A percentile compares a stretch with the other conserved stretches of the same genome.
Conservation (phyloP, 176 grass and related monocot species). For the Musa acuminata region DNA sequence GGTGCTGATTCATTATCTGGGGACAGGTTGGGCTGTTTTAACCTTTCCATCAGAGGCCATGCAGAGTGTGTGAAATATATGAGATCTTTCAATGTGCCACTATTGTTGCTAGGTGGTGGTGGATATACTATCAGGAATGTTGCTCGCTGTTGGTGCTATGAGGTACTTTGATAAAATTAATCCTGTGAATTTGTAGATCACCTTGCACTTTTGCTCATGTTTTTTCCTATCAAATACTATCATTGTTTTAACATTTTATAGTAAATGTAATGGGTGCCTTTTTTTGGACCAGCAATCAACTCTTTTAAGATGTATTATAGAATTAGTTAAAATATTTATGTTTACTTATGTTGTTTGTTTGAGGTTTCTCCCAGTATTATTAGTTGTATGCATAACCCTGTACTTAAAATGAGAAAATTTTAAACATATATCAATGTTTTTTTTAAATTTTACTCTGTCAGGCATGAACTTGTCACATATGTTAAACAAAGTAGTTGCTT, state of each 20-base stretch:
- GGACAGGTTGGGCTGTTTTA: slow-evolving; percentile 87
- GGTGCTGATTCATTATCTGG: slow-evolving; percentile 84
- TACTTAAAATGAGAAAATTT: too few relatives aligned
- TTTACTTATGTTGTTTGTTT: too few relatives aligned
- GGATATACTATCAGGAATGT: slow-evolving; percentile 94
- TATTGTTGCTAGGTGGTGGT: slow-evolving; percentile 75
- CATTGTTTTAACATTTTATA: background rate
- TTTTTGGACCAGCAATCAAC: background rate
- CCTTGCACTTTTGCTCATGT: background rate
- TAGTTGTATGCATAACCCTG: too few relatives aligned
- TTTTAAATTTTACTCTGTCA: too few relatives aligned
- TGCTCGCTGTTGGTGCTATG: slow-evolving; percentile 92
- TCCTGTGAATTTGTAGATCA: background rate
- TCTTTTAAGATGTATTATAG: too few relatives aligned
- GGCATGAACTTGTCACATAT: background rate
- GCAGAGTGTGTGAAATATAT: slow-evolving; percentile 88
- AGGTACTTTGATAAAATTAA: slow-evolving; percentile 38
- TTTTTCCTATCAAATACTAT: background rate
- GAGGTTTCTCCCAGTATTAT: too few relatives aligned
- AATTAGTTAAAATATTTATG: too few relatives aligned
- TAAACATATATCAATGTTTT: too few relatives aligned
- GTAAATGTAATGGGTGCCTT: background rate
- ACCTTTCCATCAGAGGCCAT: slow-evolving; percentile 79
- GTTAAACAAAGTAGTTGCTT: background rate
- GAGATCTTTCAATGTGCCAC: slow-evolving; percentile 90